A percentile compares a stretch with the other conserved stretches of the same genome.
Conservation (phyloP, 257 asterid species). For the Euphrasia confusa region DNA sequence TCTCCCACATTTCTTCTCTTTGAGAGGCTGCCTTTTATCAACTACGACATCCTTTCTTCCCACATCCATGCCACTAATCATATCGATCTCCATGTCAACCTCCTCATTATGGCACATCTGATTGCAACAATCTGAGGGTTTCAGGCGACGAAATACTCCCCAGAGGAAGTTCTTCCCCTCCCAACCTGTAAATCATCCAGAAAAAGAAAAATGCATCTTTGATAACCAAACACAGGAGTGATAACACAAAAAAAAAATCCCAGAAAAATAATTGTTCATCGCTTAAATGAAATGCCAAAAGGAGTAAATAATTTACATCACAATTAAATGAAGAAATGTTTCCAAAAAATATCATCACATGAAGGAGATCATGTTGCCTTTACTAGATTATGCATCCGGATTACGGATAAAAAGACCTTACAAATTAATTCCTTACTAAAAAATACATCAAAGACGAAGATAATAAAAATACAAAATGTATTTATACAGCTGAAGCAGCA, state of each 20-base stretch:
- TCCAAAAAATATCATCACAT: neutral
- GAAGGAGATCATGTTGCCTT: neutral
- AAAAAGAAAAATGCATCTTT: neutral
- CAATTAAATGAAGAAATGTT: neutral
- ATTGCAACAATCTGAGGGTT: neutral
- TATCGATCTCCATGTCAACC: constrained; percentile 59
- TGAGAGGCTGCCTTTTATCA: constrained; percentile 10
- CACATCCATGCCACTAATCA: constrained; percentile 42
- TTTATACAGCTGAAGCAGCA: neutral
- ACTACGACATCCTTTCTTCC: constrained; percentile 39
- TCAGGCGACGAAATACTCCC: constrained; percentile 51
- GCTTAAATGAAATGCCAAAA: too few species aligned
- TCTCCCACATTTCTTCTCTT: neutral
- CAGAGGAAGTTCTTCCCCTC: constrained; percentile 50
- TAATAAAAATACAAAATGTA: neutral
- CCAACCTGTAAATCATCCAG: constrained; percentile 40
- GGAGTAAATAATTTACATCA: neutral
- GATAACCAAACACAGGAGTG: neutral
- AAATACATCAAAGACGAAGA: neutral
- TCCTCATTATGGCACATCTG: constrained; percentile 1
- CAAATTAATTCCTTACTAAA: neutral
- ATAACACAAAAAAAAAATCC: neutral
- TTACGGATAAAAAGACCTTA: neutral
- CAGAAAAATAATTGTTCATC: neutral
- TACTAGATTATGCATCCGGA: neutral